Percentiles rank a stretch among this genome's conserved stretches.
These are phyloP conservation scores for Guadua angustifolia DNA, from an alignment of 176 grass and related monocot species.

Conservation along the genomic window DNA sequence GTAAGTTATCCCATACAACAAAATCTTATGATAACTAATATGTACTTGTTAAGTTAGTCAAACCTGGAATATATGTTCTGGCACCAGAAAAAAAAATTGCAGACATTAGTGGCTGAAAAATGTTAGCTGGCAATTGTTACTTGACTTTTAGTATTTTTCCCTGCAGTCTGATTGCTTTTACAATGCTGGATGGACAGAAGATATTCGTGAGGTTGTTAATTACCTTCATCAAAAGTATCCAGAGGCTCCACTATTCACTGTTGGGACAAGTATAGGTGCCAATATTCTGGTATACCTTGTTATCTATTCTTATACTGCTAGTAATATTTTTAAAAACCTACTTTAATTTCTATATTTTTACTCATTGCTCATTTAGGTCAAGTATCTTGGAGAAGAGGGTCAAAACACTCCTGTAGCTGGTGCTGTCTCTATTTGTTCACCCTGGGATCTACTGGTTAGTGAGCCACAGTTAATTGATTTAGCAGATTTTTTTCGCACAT, in stretches of 20 bases:
- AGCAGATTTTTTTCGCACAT: background rate
- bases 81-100: background rate
- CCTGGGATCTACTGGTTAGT: conserved; percentile 93
- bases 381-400: conserved; percentile 98
- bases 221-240: conserved; percentile 83
- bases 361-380: conserved; percentile 62
- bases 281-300: conserved; percentile 79
- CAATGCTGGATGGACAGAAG: conserved; percentile 98
- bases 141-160: conserved; percentile 26
- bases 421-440: conserved; percentile 88
- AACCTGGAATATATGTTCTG: conserved; percentile 21
- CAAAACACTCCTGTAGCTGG: conserved; percentile 87
- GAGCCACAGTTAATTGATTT: conserved; percentile 5
- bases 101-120: conserved; percentile 19
- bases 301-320: background rate
- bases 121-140: conserved; percentile 8
- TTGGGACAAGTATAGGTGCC: conserved; percentile 93
- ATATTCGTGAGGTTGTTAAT: conserved; percentile 86
- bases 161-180: conserved; percentile 92
- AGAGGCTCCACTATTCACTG: conserved; percentile 76
- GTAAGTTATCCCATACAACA: conserved; percentile 58
- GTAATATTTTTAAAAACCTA: background rate
- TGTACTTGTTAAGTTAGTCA: background rate
- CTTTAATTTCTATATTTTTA: background rate
- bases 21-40: conserved; percentile 19